Evolutionary conservation across 2,329 filamentous ascomycete species (phyloP).

Genomic region (Thermoascus crustaceus): DNA sequence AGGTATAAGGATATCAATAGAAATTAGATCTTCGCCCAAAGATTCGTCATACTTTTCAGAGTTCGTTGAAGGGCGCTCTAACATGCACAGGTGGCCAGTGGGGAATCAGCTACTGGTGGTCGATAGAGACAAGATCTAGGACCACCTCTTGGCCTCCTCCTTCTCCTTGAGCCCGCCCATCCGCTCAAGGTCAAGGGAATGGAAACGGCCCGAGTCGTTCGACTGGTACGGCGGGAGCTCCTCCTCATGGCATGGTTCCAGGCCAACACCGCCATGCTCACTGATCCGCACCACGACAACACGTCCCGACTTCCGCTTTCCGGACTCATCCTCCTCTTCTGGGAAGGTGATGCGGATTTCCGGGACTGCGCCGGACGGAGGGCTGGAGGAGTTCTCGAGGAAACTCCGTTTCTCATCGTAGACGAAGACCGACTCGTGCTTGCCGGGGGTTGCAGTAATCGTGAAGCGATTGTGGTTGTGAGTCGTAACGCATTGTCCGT

Average conservation of each 20-base stretch:
- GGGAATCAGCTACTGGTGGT: conserved; percentile 4
- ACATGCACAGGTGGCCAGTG: not conserved
- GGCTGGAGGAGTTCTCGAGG: conserved; percentile 64
- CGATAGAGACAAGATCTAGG: conserved; percentile 15
- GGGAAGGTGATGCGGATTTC: conserved; percentile 99
- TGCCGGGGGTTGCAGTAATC: conserved; percentile 45
- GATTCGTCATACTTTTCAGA: conserved; percentile 26
- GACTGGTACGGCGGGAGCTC: conserved; percentile 86
- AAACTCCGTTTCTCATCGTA: conserved; percentile 74
- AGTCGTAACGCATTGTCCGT: conserved; percentile 46
- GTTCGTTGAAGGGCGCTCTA: conserved; percentile 18
- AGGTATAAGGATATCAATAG: conserved; percentile 17
- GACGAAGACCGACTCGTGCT: conserved; percentile 64
- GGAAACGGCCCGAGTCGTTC: conserved; percentile 69
- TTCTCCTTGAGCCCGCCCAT: conserved; percentile 95
- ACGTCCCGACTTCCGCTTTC: conserved; percentile 72
- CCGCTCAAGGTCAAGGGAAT: conserved; percentile 87
- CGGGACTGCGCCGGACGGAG: conserved; percentile 76
- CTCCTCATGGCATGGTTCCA: conserved; percentile 74
- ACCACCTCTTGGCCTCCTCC: conserved; percentile 40
- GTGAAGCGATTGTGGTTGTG: conserved; percentile 50
- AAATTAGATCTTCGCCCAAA: conserved; percentile 19
- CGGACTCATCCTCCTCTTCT: conserved; percentile 72
- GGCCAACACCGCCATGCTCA: conserved; percentile 72
- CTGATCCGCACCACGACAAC: conserved; percentile 89